phyloP scores from a whole-genome alignment of 176 grass and related monocot species.

The Elymus sibiricus region DNA sequence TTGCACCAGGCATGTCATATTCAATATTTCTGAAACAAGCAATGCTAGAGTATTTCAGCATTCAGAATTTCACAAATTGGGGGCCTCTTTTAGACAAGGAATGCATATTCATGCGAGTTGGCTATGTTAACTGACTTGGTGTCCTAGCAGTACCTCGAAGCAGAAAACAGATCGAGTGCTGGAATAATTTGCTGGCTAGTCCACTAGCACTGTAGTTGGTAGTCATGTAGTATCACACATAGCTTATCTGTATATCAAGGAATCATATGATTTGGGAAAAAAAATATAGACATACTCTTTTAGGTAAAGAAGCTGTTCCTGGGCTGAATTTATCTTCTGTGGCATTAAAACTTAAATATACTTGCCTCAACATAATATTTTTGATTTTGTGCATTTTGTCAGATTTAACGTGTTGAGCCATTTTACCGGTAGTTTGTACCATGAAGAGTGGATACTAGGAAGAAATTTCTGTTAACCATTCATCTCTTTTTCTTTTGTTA shows the following conservation, averaged over 20 bases:
- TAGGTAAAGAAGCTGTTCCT: background rate
- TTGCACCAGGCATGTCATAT: background rate
- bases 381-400: background rate
- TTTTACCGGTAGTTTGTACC: background rate
- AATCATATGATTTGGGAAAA: background rate
- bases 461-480: conserved; percentile 10
- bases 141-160: background rate
- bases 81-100: background rate
- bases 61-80: background rate
- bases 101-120: background rate
- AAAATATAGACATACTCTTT: no score
- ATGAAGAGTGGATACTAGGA: background rate
- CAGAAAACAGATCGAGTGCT: background rate
- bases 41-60: conserved; percentile 5
- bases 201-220: background rate
- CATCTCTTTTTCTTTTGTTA: background rate
- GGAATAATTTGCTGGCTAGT: background rate
- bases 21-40: background rate
- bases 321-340: background rate
- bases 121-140: background rate
- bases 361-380: background rate
- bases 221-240: background rate
- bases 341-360: background rate
- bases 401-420: background rate
- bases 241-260: background rate